A percentile compares a stretch with the other conserved stretches of the same genome.
Conservation (phyloP, 306 rosid genomes). For the apple (Malus domestica) region DNA sequence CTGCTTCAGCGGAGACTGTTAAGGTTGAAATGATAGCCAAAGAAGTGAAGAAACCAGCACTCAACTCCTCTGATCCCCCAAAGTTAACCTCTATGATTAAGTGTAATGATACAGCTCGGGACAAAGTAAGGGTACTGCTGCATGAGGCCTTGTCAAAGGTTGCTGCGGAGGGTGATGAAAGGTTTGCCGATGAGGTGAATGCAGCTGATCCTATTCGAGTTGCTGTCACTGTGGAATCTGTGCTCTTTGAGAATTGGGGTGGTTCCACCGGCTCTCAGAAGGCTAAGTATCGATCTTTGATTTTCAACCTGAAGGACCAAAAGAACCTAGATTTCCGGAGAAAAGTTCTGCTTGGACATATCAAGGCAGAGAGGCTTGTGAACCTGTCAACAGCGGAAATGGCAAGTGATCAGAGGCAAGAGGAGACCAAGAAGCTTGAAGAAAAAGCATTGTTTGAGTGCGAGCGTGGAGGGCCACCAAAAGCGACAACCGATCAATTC, state of each 20-base stretch:
- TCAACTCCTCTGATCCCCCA: constrained; percentile 42
- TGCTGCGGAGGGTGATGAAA: constrained; percentile 61
- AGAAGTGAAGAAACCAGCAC: constrained; percentile 48
- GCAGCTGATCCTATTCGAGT: constrained; percentile 77
- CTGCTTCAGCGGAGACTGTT: constrained; percentile 25
- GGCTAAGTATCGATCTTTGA: constrained; percentile 80
- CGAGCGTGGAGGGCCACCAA: constrained; percentile 57
- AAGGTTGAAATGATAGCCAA: constrained; percentile 58
- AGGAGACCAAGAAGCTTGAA: constrained; percentile 55
- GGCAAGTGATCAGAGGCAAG: constrained; percentile 88
- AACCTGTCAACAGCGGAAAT: constrained; percentile 76
- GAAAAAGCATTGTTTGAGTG: constrained; percentile 82
- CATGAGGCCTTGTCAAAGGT: constrained; percentile 73
- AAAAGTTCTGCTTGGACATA: constrained; percentile 75
- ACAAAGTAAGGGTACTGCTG: constrained; percentile 76
- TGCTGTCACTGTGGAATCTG: constrained; percentile 82
- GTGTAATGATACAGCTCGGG: constrained; percentile 55
- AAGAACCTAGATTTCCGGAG: constrained; percentile 95
- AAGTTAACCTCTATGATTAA: constrained; percentile 69
- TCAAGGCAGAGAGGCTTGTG: constrained; percentile 53
- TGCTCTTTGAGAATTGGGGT: constrained; percentile 85
- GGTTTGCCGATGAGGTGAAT: constrained; percentile 38
- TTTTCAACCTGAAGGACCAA: constrained; percentile 82
- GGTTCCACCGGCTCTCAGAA: constrained; percentile 81
- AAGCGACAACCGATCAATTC: constrained; percentile 91